Evolutionary conservation across 768 basidiomycete genomes (phyloP).

Genomic region (Termitomyces sp.): DNA sequence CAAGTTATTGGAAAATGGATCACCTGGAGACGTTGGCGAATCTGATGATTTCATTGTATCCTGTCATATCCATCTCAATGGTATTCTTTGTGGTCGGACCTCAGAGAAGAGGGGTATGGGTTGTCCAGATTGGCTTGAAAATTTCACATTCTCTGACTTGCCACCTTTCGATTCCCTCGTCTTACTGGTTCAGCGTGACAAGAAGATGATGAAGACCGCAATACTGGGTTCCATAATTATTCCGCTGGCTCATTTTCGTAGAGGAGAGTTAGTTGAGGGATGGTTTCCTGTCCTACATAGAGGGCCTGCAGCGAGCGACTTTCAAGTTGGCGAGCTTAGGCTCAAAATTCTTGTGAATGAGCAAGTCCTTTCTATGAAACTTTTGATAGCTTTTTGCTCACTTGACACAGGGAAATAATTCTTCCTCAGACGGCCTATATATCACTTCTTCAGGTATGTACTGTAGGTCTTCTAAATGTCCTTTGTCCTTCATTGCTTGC

Average conservation of each 20-base stretch:
- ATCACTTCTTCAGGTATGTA: slow-evolving; percentile 48
- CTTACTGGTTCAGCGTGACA: slow-evolving; percentile 66
- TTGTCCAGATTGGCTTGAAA: slow-evolving; percentile 80
- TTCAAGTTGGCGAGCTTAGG: slow-evolving; percentile 72
- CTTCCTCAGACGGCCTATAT: slow-evolving; percentile 64
- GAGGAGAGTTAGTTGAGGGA: slow-evolving; percentile 73
- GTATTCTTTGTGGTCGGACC: slow-evolving; percentile 65
- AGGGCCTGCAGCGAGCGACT: slow-evolving; percentile 40
- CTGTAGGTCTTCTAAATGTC: background rate
- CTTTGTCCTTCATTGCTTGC: background rate
- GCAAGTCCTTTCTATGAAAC: slow-evolving; percentile 32
- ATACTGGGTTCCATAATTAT: slow-evolving; percentile 61
- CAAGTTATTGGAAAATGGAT: slow-evolving; percentile 31
- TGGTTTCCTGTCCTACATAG: slow-evolving; percentile 74
- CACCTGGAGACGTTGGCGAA: slow-evolving; percentile 29
- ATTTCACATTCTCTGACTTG: slow-evolving; percentile 66
- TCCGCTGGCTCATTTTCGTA: slow-evolving; percentile 62
- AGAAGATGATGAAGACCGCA: slow-evolving; percentile 50
- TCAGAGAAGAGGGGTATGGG: slow-evolving; percentile 64
- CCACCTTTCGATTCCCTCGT: slow-evolving; percentile 74
- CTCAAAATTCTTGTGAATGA: slow-evolving; percentile 74
- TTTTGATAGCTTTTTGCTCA: slow-evolving; percentile 7
- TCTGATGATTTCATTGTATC: slow-evolving; percentile 66
- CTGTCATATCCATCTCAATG: slow-evolving; percentile 75
- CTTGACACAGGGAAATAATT: slow-evolving; percentile 61